Base-by-base conservation (phyloP, 1,139 yeast species). In the Yamadazyma taylorii region DNA sequence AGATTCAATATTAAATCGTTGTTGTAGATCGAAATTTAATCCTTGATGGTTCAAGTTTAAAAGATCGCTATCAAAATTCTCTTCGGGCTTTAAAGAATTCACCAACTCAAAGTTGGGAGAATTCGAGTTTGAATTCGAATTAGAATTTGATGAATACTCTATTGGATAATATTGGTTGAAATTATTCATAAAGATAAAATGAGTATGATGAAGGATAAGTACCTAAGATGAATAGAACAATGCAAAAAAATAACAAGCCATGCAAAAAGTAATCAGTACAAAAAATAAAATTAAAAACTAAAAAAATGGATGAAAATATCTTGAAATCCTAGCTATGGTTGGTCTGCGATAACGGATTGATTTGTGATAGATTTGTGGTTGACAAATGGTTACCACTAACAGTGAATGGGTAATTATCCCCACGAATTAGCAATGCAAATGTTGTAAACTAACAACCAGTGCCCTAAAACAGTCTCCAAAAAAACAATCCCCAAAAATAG, bases 41-140 rank as follows among this genome's bases (percentile, higher is more conserved):
- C 38, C 41, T 14, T 41, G 44, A 22, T 41, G 44, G 22, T 41
- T 38, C 21, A 38, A 36, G 3, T 31, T 17, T 12, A 38, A 24
- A 12, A 41, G 15, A 28, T 38, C 45, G 19, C 32, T 35, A 24
- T 41, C 45, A 8, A 41, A 30, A 16, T 9, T 27, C 7, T 12
- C 9, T n/a, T 27, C 30, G 7, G 19, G 30, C 11, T 27, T 27
- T 6, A 27, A 4, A 21, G 30, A 8, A 17, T 27, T 16, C 3
- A n/a, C 21, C 30, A 27, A 16, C 21, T 27, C 30, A n/a, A 27
- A 27, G 30, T 27, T 24, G 23, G 39, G 36, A 2, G 39, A 36
- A 12, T 33, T 35, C 11, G 37, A 33, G 9, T 38, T 33, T n/a
- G 37, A 30, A 6, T 40, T 37, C 14, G 39, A 36, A 13, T 33